Conservation (phyloP, 140 eudicot species). For the Senecio squalidus region DNA sequence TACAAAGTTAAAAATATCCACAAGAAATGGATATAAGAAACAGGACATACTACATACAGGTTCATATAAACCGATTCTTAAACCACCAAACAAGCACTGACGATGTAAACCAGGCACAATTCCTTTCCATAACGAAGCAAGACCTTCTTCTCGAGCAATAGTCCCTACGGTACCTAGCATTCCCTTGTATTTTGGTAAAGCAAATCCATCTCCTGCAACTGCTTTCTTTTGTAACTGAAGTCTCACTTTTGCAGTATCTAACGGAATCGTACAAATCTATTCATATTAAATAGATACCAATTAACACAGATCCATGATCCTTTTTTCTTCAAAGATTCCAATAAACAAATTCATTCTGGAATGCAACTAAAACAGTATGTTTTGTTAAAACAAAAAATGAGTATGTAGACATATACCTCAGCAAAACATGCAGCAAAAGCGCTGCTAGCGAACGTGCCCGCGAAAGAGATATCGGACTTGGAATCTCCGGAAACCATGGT, state of each 20-base stretch:
- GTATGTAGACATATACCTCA: constrained; percentile 38
- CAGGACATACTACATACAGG: constrained; percentile 49
- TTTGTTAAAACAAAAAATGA: neutral
- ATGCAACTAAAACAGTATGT: too few relatives aligned
- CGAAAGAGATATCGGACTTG: constrained; percentile 61
- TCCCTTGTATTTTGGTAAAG: constrained; percentile 68
- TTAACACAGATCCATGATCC: too few relatives aligned
- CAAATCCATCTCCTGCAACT: constrained; percentile 49
- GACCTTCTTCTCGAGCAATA: constrained; percentile 89
- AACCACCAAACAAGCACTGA: constrained; percentile 78
- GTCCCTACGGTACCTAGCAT: constrained; percentile 82
- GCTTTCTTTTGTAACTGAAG: constrained; percentile 84
- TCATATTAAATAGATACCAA: neutral
- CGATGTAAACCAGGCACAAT: constrained; percentile 92
- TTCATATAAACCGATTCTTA: constrained; percentile 85
- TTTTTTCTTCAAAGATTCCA: too few relatives aligned
- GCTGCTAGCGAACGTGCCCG: constrained; percentile 73
- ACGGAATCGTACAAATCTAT: constrained; percentile 73
- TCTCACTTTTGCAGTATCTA: constrained; percentile 92
- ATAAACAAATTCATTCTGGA: too few relatives aligned
- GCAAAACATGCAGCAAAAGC: constrained; percentile 92
- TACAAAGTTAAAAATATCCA: neutral
- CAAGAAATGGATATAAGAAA: neutral
- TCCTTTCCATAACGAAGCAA: constrained; percentile 88
- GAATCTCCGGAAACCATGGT: constrained; percentile 44